Evolutionary conservation across 2,329 filamentous ascomycete genomes (phyloP).

Genomic region (Capronia coronata): DNA sequence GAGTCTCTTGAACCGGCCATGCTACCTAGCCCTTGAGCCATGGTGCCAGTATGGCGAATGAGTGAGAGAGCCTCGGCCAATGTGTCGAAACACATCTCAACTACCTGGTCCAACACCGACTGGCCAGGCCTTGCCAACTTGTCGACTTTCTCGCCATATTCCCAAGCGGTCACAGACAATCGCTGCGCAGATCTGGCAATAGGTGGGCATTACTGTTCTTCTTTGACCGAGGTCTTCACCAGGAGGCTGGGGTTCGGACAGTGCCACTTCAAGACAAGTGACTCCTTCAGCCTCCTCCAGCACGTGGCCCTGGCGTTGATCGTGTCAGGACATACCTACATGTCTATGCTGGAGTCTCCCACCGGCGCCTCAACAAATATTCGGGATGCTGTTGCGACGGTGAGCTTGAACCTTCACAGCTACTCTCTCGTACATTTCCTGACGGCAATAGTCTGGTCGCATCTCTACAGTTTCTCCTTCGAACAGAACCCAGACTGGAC

Average conservation of each 20-base stretch:
- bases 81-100: too few relatives aligned
- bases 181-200: neutral
- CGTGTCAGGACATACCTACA: constrained; percentile 3
- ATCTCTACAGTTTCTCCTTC: constrained; percentile 56
- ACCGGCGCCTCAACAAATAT: constrained; percentile 35
- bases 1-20: too few relatives aligned
- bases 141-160: too few relatives aligned
- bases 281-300: too few relatives aligned
- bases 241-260: neutral
- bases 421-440: too few relatives aligned
- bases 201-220: neutral
- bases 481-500: constrained; percentile 55
- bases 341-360: neutral
- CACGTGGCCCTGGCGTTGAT: neutral
- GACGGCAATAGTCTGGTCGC: constrained; percentile 45
- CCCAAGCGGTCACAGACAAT: neutral
- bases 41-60: too few relatives aligned
- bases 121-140: too few relatives aligned
- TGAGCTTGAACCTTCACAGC: constrained; percentile 1
- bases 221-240: neutral
- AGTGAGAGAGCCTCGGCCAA: too few relatives aligned
- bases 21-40: too few relatives aligned
- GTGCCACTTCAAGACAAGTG: too few relatives aligned
- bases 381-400: constrained; percentile 48
- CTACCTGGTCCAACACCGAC: too few relatives aligned